These are phyloP conservation scores for Calocybe gangraenosa DNA, from an alignment of 768 basidiomycete genomes.

Conservation along the genomic window DNA sequence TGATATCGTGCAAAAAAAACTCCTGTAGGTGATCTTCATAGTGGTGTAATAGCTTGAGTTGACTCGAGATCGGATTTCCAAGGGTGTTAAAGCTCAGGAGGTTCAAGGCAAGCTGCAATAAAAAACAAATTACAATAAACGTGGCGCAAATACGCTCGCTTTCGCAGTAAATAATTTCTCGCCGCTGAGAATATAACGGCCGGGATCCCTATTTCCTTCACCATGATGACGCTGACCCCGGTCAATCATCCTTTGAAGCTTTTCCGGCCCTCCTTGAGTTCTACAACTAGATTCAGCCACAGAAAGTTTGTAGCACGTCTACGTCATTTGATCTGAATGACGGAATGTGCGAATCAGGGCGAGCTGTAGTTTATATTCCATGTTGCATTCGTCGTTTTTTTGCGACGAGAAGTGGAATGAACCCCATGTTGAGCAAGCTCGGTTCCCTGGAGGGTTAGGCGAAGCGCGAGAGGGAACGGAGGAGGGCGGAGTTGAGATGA, in stretches of 20 bases:
- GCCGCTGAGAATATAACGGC: too few species aligned
- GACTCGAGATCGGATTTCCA: too few species aligned
- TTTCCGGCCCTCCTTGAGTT: conserved; percentile 77
- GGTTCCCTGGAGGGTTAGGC: conserved; percentile 7
- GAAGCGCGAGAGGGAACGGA: conserved; percentile 24
- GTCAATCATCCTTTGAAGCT: conserved; percentile 90
- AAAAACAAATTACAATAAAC: too few species aligned
- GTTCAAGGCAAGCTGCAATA: too few species aligned
- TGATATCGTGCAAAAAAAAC: too few species aligned
- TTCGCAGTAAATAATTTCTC: too few species aligned
- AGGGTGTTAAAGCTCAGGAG: too few species aligned
- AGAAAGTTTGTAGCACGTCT: conserved; percentile 78
- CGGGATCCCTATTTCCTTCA: conserved; percentile 83
- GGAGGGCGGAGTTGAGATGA: conserved; percentile 52
- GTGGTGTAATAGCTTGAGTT: too few species aligned
- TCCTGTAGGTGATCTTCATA: too few species aligned
- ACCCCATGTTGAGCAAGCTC: conserved; percentile 27
- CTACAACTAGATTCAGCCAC: conserved; percentile 81
- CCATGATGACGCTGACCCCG: conserved; percentile 86
- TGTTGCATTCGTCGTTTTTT: conserved; percentile 84
- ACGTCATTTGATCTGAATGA: conserved; percentile 97
- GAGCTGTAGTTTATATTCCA: conserved; percentile 95
- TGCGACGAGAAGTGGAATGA: conserved; percentile 65
- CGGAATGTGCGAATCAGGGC: conserved; percentile 74
- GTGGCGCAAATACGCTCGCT: too few species aligned